These are phyloP conservation scores for Ogataea kodamae DNA, from an alignment of 805 yeast species.

Conservation along the genomic window DNA sequence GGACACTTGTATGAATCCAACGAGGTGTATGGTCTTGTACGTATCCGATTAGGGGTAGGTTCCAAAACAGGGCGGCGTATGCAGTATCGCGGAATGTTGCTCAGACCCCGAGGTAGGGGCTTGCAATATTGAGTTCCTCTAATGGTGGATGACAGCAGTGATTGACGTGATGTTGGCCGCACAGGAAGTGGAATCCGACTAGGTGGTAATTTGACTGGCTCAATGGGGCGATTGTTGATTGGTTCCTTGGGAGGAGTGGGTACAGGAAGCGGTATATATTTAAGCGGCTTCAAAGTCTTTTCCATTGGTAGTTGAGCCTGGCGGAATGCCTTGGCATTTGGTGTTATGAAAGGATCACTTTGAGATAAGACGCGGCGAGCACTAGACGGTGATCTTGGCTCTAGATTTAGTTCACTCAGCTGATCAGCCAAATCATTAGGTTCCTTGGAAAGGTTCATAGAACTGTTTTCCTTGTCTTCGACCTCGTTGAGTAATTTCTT, in stretches of 20 bases:
- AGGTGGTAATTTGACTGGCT: slow-evolving; percentile 2
- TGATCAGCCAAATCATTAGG: slow-evolving; percentile 1
- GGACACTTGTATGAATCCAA: slow-evolving; percentile 7
- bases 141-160: slow-evolving; percentile 17
- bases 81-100: slow-evolving; percentile 8
- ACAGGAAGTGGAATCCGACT: slow-evolving; percentile 29
- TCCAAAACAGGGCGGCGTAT: not conserved
- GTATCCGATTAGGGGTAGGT: slow-evolving; percentile 1
- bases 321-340: slow-evolving; percentile 19
- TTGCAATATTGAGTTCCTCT: slow-evolving; percentile 1
- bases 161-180: slow-evolving; percentile 25
- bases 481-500: slow-evolving; percentile 36
- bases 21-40: slow-evolving; percentile 4
- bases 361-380: slow-evolving; percentile 7
- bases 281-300: slow-evolving; percentile 12
- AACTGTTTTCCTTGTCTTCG: slow-evolving; percentile 18
- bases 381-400: slow-evolving; percentile 1
- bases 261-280: slow-evolving; percentile 28
- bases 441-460: not conserved
- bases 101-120: slow-evolving; percentile 3
- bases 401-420: slow-evolving; percentile 3
- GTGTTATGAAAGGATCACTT: slow-evolving; percentile 33
- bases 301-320: slow-evolving; percentile 14
- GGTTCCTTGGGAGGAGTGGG: slow-evolving; percentile 22
- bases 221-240: not conserved